Evolutionary conservation across 2,329 filamentous ascomycete genomes (phyloP).

Genomic region (Neonectria neomacrospora): DNA sequence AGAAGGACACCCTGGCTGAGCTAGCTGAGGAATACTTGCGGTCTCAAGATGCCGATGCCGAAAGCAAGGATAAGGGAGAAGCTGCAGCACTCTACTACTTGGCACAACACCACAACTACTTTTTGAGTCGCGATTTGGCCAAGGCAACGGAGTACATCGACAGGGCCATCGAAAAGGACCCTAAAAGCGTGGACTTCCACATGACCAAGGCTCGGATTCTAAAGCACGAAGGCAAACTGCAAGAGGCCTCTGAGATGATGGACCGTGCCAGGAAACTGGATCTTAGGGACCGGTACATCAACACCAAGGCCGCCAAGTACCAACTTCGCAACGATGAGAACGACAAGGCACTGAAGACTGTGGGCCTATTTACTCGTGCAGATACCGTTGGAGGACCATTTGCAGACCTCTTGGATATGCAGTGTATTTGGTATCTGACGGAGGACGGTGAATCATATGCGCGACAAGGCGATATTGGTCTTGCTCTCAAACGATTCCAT

Average conservation of each 20-base stretch:
- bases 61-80: conserved; percentile 69
- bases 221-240: conserved; percentile 86
- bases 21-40: conserved; percentile 83
- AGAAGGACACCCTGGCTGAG: conserved; percentile 79
- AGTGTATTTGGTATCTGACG: conserved; percentile 96
- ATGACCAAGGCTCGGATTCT: conserved; percentile 96
- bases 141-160: conserved; percentile 88
- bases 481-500: conserved; percentile 93
- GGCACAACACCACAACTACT: conserved; percentile 96
- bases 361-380: conserved; percentile 93
- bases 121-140: conserved; percentile 82
- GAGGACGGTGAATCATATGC: conserved; percentile 93
- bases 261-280: conserved; percentile 87
- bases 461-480: conserved; percentile 81
- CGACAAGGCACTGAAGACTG: conserved; percentile 84
- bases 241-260: conserved; percentile 88
- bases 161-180: conserved; percentile 81
- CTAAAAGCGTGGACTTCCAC: conserved; percentile 87
- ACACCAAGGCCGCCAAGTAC: conserved; percentile 98
- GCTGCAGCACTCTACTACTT: conserved; percentile 91
- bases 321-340: conserved; percentile 93
- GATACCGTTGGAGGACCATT: conserved; percentile 89
- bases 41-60: conserved; percentile 62
- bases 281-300: conserved; percentile 94
- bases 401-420: conserved; percentile 95